Percentiles rank a stretch among this genome's conserved stretches.
Evolutionary conservation across 176 grass and related monocot species (phyloP).

Genomic region (Aegilops longissima): DNA sequence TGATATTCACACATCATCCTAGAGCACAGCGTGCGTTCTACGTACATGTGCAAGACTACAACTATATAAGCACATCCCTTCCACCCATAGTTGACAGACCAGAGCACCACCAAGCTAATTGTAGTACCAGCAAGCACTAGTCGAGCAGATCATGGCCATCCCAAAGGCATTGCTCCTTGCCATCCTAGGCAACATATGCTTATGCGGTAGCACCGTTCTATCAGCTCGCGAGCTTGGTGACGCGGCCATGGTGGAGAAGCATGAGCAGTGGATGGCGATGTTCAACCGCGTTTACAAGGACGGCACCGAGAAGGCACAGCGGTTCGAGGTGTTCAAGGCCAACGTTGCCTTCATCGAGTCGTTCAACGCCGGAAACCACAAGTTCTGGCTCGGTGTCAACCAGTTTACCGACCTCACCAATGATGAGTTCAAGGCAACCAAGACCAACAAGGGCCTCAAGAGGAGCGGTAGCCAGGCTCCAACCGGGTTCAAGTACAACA

Average conservation of each 20-base stretch:
- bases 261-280: neutral
- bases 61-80: neutral
- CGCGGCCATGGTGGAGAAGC: neutral
- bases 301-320: neutral
- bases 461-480: neutral
- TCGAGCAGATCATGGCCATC: neutral
- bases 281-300: neutral
- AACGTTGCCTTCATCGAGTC: neutral
- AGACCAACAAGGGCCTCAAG: neutral
- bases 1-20: no score
- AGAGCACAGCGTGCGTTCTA: no score
- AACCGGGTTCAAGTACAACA: neutral
- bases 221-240: neutral
- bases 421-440: neutral
- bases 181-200: neutral
- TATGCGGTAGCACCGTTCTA: neutral
- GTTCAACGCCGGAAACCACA: neutral
- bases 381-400: neutral
- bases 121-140: no score
- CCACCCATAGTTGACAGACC: neutral
- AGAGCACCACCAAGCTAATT: no score
- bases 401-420: neutral
- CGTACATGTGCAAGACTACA: neutral
- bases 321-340: neutral
- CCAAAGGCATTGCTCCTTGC: neutral